Conservation (phyloP, 805 yeast genomes). For the Metschnikowia cubensis region DNA sequence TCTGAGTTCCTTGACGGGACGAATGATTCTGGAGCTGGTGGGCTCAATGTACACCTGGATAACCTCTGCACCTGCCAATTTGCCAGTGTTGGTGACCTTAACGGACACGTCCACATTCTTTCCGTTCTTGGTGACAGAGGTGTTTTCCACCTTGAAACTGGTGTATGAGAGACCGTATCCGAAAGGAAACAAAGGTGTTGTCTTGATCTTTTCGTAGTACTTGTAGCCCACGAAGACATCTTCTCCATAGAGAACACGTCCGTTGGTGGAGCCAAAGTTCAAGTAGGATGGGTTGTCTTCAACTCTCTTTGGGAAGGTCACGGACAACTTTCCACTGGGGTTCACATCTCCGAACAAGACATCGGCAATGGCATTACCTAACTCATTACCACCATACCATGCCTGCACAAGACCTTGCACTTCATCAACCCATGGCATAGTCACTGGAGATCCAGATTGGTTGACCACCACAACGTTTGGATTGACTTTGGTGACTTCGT, state of each 20-base stretch:
- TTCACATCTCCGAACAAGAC: slow-evolving; percentile 30
- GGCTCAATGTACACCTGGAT: slow-evolving; percentile 27
- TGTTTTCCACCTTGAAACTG: slow-evolving; percentile 17
- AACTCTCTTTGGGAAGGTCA: slow-evolving; percentile 23
- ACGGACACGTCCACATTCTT: slow-evolving; percentile 19
- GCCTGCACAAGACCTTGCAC: slow-evolving; percentile 28
- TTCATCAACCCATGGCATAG: slow-evolving; percentile 28
- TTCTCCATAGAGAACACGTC: slow-evolving; percentile 32
- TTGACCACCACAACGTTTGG: slow-evolving; percentile 29
- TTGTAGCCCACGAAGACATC: slow-evolving; percentile 31
- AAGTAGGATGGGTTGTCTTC: slow-evolving; percentile 29
- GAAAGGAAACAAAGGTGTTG: slow-evolving; percentile 29
- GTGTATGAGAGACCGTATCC: slow-evolving; percentile 32
- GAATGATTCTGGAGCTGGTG: slow-evolving; percentile 16
- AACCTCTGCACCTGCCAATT: slow-evolving; percentile 25
- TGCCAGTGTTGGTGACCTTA: slow-evolving; percentile 23
- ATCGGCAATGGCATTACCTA: slow-evolving; percentile 31
- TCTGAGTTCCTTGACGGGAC: slow-evolving; percentile 28
- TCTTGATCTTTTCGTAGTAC: slow-evolving; percentile 27
- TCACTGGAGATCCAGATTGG: slow-evolving; percentile 33
- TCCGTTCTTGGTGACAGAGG: slow-evolving; percentile 16
- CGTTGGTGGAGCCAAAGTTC: slow-evolving; percentile 27
- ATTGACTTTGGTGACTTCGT: slow-evolving; percentile 26
- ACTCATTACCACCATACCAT: slow-evolving; percentile 36
- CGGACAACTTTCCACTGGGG: slow-evolving; percentile 28